Evolutionary conservation across 129 eudicot species (phyloP).

Genomic region (Logfia minima): DNA sequence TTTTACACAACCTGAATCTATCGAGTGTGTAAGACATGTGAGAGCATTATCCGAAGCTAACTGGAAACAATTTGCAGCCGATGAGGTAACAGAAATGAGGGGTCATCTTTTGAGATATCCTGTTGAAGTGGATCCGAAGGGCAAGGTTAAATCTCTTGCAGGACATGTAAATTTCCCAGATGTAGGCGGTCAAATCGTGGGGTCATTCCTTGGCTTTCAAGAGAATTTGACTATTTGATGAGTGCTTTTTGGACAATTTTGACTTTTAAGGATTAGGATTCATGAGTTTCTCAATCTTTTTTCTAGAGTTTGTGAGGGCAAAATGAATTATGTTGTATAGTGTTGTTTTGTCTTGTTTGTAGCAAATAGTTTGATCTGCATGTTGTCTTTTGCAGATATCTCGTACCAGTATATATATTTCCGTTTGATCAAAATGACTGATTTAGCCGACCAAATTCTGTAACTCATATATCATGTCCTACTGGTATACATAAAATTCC

Average conservation of each 20-base stretch:
- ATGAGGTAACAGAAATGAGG: slow-evolving; percentile 62
- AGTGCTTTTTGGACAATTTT: slow-evolving; percentile 15
- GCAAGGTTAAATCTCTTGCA: slow-evolving; percentile 67
- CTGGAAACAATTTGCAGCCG: slow-evolving; percentile 71
- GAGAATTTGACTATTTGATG: slow-evolving; percentile 76
- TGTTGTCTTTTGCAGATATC: slow-evolving; percentile 2
- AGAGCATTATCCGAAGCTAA: slow-evolving; percentile 63
- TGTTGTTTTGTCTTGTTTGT: slow-evolving; percentile 1
- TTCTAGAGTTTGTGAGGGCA: background rate
- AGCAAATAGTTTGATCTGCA: slow-evolving; percentile 25
- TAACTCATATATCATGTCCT: too few species aligned
- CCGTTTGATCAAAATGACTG: background rate
- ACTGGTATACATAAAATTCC: too few species aligned
- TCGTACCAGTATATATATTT: background rate
- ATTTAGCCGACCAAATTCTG: too few species aligned
- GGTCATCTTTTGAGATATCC: slow-evolving; percentile 88
- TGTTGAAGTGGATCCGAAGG: slow-evolving; percentile 66
- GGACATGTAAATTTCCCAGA: slow-evolving; percentile 77
- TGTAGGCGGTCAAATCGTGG: slow-evolving; percentile 80
- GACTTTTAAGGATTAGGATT: slow-evolving; percentile 22
- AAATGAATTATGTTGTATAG: background rate
- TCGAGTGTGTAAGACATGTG: slow-evolving; percentile 74
- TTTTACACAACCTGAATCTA: slow-evolving; percentile 68
- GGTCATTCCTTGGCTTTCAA: slow-evolving; percentile 71
- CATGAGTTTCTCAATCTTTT: background rate